A percentile compares a stretch with the other conserved stretches of the same genome.
Conservation (phyloP, 352 stramenopile genomes). For the Pythium folliculosum region DNA sequence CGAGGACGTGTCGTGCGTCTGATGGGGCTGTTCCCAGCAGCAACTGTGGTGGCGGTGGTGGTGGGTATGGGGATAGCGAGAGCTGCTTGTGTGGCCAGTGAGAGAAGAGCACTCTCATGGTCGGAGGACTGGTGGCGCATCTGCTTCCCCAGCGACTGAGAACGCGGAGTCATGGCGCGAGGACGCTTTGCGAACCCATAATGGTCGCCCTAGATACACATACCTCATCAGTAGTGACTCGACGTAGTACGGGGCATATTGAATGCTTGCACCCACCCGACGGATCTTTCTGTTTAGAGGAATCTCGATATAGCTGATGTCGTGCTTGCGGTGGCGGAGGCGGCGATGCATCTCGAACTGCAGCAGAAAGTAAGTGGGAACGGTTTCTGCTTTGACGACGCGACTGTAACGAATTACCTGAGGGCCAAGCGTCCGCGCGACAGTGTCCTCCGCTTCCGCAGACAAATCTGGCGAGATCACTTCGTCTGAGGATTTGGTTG, state of each 20-base stretch:
- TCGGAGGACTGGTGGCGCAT: slow-evolving; percentile 22
- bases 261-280: slow-evolving; percentile 30
- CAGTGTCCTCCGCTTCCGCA: neutral
- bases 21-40: neutral
- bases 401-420: neutral
- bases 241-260: no score
- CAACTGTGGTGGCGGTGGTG: no score
- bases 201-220: slow-evolving; percentile 50
- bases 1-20: slow-evolving; percentile 34
- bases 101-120: neutral
- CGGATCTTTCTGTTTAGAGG: slow-evolving; percentile 69
- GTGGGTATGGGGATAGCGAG: slow-evolving; percentile 1
- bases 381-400: no score
- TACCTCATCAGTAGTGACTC: neutral
- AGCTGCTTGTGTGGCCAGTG: slow-evolving; percentile 28
- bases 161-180: slow-evolving; percentile 21
- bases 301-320: slow-evolving; percentile 56
- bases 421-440: slow-evolving; percentile 6
- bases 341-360: slow-evolving; percentile 30
- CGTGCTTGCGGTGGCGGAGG: slow-evolving; percentile 43
- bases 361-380: neutral
- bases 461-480: neutral
- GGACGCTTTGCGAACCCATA: slow-evolving; percentile 54
- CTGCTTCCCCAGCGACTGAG: slow-evolving; percentile 14
- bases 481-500: neutral